A percentile compares a stretch with the other conserved stretches of the same genome.
Evolutionary conservation across 1,284 basidiomycete species (phyloP).

Genomic region (Trichosporon sp.): DNA sequence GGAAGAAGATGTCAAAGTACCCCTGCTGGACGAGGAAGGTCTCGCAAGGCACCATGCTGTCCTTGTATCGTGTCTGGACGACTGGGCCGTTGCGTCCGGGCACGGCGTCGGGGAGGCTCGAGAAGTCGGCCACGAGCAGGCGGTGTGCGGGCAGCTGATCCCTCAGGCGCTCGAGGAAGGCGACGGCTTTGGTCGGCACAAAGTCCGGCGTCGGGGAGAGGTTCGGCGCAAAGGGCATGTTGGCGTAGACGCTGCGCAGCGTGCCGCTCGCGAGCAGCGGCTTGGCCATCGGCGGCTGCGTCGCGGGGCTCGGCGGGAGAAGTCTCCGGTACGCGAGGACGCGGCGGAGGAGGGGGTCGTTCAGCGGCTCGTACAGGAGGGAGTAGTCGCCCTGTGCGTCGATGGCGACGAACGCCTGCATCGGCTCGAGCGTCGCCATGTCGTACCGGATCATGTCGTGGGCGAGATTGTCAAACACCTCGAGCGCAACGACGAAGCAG

Average conservation of each 20-base stretch:
- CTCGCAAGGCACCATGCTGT: slow-evolving; percentile 81
- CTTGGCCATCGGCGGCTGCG: slow-evolving; percentile 43
- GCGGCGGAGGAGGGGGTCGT: slow-evolving; percentile 75
- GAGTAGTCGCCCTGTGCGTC: slow-evolving; percentile 82
- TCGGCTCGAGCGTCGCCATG: slow-evolving; percentile 71
- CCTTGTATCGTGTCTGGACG: slow-evolving; percentile 88
- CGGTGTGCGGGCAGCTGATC: slow-evolving; percentile 86
- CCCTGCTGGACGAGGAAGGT: slow-evolving; percentile 93
- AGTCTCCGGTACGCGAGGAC: slow-evolving; percentile 66
- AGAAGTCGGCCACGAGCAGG: slow-evolving; percentile 90
- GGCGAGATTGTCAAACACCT: slow-evolving; percentile 96
- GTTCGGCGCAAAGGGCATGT: slow-evolving; percentile 87
- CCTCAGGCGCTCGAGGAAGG: slow-evolving; percentile 80
- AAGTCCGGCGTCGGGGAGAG: slow-evolving; percentile 79
- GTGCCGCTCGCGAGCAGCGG: slow-evolving; percentile 54
- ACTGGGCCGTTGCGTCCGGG: slow-evolving; percentile 87
- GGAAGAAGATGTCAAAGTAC: slow-evolving; percentile 99
- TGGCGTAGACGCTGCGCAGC: slow-evolving; percentile 65
- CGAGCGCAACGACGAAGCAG: slow-evolving; percentile 91
- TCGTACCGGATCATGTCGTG: slow-evolving; percentile 95
- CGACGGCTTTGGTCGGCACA: slow-evolving; percentile 88
- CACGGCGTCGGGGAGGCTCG: slow-evolving; percentile 80
- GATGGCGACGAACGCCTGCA: slow-evolving; percentile 81
- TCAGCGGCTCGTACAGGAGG: slow-evolving; percentile 79
- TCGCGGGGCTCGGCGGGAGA: slow-evolving; percentile 61